Base-by-base conservation (phyloP, 768 basidiomycete genomes). In the Boletus eberwhitei region DNA sequence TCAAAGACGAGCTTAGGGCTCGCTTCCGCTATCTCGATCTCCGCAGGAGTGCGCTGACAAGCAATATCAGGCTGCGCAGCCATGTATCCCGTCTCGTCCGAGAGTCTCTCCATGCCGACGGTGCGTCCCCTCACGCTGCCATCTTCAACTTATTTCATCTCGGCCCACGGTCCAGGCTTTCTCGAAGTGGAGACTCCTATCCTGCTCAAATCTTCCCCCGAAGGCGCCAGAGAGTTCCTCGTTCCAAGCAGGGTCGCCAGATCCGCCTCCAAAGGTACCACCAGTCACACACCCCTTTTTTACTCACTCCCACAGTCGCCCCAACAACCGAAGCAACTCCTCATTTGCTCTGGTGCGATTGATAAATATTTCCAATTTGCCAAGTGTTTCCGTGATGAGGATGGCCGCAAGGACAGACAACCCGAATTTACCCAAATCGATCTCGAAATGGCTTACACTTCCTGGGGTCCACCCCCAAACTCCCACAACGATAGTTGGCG, bases 341-440 rank as follows among this genome's bases (percentile, higher is more conserved):
- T 98, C 52, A 89, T 97, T 22, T 87, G 87, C 58, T 96, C 94
- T 9, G 95, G 94, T 17, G 85, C 80, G 4, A 79, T 95, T n/a
- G 88, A 93, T 65, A 84, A 80, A 60, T 98, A 98, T 72, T 98
- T 84, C 73, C 95, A 98, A 70, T 78, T 98, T 50, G 95, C 95
- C 14, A 84, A 84, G 60, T 98, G 95, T 73, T 98, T 98, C 78
- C 83, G 95, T 42, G 95, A 98, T 70, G 95, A 98, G 71, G 93
- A 92, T 65, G 93, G 94, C 5, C 81, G 95, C 53, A 94, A 90
- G 71, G 95, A 98, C 69, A 81, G 95, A 41, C 95, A 98, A 66
- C 94, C 95, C 0, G 95, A 98, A 71, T 98, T 98, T 72, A 98
- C 95, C 21, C 95, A 98, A 74, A 78, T 98, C 57, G 95, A 98